phyloP scores from a whole-genome alignment of 805 yeast genomes.

The Pichia insulana region DNA sequence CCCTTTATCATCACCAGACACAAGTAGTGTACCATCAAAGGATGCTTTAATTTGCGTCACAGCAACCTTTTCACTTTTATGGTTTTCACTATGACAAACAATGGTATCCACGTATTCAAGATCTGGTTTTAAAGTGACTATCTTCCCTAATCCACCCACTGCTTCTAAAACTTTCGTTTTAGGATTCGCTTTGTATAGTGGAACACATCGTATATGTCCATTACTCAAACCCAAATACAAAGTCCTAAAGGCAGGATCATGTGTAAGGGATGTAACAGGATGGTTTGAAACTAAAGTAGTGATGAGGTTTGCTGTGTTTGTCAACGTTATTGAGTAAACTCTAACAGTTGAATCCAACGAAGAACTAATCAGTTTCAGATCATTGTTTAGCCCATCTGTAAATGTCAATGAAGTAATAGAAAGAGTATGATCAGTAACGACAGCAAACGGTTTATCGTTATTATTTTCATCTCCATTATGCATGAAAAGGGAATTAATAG shows the following conservation, averaged over 20 bases:
- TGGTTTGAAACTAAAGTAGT: constrained; percentile 65
- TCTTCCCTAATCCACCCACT: constrained; percentile 50
- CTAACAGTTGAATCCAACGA: constrained; percentile 72
- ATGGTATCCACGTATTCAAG: constrained; percentile 42
- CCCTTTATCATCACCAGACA: constrained; percentile 73
- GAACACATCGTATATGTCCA: constrained; percentile 53
- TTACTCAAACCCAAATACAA: constrained; percentile 59
- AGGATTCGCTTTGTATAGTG: constrained; percentile 36
- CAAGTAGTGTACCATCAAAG: constrained; percentile 63
- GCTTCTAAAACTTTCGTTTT: constrained; percentile 38
- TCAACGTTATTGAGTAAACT: constrained; percentile 44
- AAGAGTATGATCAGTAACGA: constrained; percentile 53
- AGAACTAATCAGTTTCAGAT: constrained; percentile 55
- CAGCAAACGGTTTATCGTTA: constrained; percentile 45
- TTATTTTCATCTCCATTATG: constrained; percentile 16
- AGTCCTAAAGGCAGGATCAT: constrained; percentile 75
- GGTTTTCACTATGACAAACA: constrained; percentile 36
- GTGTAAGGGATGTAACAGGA: constrained; percentile 47
- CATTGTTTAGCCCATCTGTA: constrained; percentile 45
- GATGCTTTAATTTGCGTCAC: constrained; percentile 53
- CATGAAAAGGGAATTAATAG: constrained; percentile 35
- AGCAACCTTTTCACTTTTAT: constrained; percentile 17
- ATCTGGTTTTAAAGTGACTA: constrained; percentile 43
- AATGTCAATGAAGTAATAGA: constrained; percentile 35
- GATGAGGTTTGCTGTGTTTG: constrained; percentile 33